Evolutionary conservation across 192 early-diverging fungal genomes (phyloP).

Genomic region (Backusella australiensis): DNA sequence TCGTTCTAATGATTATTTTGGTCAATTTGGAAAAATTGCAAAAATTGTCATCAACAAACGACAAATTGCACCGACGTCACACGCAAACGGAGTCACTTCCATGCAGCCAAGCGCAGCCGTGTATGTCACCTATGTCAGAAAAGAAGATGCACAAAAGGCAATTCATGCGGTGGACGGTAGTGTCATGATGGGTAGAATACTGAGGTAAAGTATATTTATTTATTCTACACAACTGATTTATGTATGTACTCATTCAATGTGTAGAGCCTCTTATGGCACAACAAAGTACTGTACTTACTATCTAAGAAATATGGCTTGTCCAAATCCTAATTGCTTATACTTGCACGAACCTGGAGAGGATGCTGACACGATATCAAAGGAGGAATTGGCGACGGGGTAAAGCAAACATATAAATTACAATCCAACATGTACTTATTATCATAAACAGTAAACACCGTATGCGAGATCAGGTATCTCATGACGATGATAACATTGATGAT

Average conservation of each 20-base stretch:
- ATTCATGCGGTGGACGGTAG: conserved; percentile 96
- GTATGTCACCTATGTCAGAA: conserved; percentile 87
- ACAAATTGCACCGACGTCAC: conserved; percentile 40
- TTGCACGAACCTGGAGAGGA: conserved; percentile 94
- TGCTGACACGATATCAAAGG: conserved; percentile 89
- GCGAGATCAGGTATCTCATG: conserved; percentile 36
- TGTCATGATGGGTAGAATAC: conserved; percentile 77
- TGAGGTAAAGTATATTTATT: conserved; percentile 52
- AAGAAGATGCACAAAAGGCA: conserved; percentile 90
- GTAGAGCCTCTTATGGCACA: conserved; percentile 91
- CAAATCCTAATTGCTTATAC: conserved; percentile 94
- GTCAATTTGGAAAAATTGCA: conserved; percentile 96
- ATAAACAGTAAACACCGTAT: conserved; percentile 43
- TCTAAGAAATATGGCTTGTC: conserved; percentile 87
- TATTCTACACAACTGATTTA: not conserved
- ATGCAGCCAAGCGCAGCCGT: conserved; percentile 68
- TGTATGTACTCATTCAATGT: not conserved
- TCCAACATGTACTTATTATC: not conserved
- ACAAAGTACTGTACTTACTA: conserved; percentile 99
- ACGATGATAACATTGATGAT: conserved; percentile 19
- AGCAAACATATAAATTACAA: not conserved
- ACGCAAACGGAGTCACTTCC: conserved; percentile 28
- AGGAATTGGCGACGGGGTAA: conserved; percentile 77
- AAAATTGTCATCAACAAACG: conserved; percentile 90
- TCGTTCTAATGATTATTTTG: conserved; percentile 90